Base-by-base conservation (phyloP, 192 early-diverging fungal genomes). In the Mortierella claussenii region DNA sequence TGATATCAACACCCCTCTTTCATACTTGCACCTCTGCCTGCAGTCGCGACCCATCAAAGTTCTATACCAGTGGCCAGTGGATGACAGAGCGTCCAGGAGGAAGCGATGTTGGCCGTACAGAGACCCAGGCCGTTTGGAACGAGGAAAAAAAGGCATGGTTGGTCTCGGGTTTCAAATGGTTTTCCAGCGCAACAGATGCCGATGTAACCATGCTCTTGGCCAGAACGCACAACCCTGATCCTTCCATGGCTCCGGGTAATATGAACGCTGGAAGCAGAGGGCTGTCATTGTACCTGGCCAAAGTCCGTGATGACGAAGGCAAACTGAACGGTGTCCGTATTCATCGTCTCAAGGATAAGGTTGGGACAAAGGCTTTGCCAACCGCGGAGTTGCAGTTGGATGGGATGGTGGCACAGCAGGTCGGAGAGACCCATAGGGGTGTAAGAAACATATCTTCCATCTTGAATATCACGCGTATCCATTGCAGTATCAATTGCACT, bases 1-100 rank as follows among this genome's bases (percentile, higher is more conserved):
- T n/a, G n/a, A n/a, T n/a, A n/a, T n/a, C n/a, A n/a, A n/a, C n/a
- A n/a, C n/a, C n/a, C n/a, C n/a, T n/a, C n/a, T n/a, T n/a, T n/a
- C n/a, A n/a, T n/a, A n/a, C n/a, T n/a, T n/a, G n/a, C n/a, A n/a
- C n/a, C n/a, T n/a, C n/a, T n/a, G n/a, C n/a, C n/a, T 40, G 37
- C 53, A 81, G 82, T 40, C 86, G 90, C 12, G 90, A 93, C 52
- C 90, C 91, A 10, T 65, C 57, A 2, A 47, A 54, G n/a, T 89
- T 89, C 53, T 88, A 84, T 78, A 92, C 88, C 31, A 83, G 80
- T 54, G 90, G 90, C 11, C 91, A 93, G 61, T 91, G 89, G 90
- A 93, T 91, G 91, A 93, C 90, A 4, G 91, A 93, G 64, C 76
- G 89, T 20, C 88, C 89, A 17, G 89, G 89, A 42, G 91, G 89